Conservation (phyloP, 805 yeast genomes). For the Ogataea parapolymorpha region DNA sequence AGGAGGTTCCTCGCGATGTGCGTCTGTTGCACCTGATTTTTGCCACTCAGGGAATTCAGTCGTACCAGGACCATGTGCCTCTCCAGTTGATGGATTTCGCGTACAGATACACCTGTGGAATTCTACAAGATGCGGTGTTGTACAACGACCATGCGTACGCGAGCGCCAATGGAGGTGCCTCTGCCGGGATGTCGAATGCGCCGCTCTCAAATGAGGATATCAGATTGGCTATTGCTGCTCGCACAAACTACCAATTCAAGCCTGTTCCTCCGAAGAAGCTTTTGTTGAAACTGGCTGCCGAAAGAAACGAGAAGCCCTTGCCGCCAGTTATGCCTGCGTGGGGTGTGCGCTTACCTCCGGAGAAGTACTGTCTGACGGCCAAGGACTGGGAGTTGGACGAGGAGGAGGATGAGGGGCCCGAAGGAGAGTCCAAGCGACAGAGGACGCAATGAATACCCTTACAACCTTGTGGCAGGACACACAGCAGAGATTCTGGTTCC, state of each 20-base stretch:
- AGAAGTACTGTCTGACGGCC: constrained; percentile 90
- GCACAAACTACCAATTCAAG: constrained; percentile 94
- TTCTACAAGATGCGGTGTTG: constrained; percentile 82
- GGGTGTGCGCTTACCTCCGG: constrained; percentile 96
- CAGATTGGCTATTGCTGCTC: constrained; percentile 86
- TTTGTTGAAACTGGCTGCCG: constrained; percentile 85
- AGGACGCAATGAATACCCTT: neutral
- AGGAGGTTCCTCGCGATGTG: constrained; percentile 79
- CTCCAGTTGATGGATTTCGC: constrained; percentile 97
- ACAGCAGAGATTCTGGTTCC: too few species aligned
- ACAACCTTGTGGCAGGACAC: too few species aligned
- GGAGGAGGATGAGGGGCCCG: constrained; percentile 37
- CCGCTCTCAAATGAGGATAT: constrained; percentile 84
- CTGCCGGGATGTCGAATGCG: constrained; percentile 34
- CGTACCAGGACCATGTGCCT: constrained; percentile 95
- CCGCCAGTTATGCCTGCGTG: constrained; percentile 90
- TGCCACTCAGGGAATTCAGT: constrained; percentile 89
- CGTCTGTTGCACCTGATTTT: constrained; percentile 83
- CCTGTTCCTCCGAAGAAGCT: constrained; percentile 95
- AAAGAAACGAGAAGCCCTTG: constrained; percentile 81
- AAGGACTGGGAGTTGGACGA: constrained; percentile 64
- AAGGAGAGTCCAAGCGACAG: constrained; percentile 3
- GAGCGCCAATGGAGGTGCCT: constrained; percentile 37
- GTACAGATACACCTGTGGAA: constrained; percentile 78
- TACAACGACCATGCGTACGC: constrained; percentile 79